Evolutionary conservation across 768 basidiomycete genomes (phyloP).

Genomic region (Galerina sulciceps): DNA sequence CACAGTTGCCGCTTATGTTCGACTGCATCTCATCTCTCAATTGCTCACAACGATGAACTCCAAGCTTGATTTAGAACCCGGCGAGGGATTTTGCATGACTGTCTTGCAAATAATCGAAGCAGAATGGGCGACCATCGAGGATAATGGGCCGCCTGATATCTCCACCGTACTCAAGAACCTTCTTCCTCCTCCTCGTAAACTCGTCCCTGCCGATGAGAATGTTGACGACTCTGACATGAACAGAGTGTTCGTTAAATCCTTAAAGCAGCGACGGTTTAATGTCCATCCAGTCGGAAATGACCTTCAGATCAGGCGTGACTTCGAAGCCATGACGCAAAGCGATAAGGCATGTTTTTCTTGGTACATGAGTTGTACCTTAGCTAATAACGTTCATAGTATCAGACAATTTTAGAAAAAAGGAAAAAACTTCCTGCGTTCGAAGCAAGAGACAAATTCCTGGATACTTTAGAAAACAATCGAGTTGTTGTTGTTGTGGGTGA

Average conservation of each 20-base stretch:
- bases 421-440: conserved; percentile 77
- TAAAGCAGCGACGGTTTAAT: background rate
- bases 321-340: conserved; percentile 47
- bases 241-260: background rate
- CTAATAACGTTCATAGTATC: conserved; percentile 40
- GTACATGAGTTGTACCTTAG: background rate
- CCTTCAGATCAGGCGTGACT: conserved; percentile 54
- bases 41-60: conserved; percentile 61
- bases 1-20: conserved; percentile 76
- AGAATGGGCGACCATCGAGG: conserved; percentile 68
- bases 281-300: conserved; percentile 25
- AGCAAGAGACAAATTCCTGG: conserved; percentile 65
- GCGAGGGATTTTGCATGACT: conserved; percentile 75
- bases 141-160: conserved; percentile 77
- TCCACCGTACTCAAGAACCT: conserved; percentile 68
- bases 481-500: conserved; percentile 90
- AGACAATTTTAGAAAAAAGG: conserved; percentile 57
- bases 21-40: conserved; percentile 76
- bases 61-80: conserved; percentile 60
- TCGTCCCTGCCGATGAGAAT: background rate
- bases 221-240: background rate
- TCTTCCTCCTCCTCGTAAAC: conserved; percentile 36
- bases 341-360: conserved; percentile 34
- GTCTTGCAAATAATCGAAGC: conserved; percentile 73
- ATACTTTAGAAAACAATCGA: conserved; percentile 56